Base-by-base conservation (phyloP, 208 protist species). In the Vickermania spadyakhi region DNA sequence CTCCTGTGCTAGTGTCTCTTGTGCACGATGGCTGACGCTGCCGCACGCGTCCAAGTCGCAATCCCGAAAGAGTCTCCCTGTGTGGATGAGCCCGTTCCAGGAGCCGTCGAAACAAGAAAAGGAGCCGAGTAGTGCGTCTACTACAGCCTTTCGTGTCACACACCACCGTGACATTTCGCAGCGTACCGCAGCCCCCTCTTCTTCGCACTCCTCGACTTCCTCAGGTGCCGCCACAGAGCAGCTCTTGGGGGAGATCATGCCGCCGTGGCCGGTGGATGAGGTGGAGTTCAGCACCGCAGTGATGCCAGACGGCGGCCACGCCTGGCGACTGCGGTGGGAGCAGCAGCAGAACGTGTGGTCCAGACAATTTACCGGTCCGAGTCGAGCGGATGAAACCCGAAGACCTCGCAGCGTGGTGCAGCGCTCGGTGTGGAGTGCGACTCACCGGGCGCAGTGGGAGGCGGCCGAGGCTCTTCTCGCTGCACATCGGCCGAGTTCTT, bases 281-380 rank as follows among this genome's bases (percentile, higher is more conserved):
- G 66, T 86, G 26, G 84, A 91, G 66, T 91, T 82, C 66, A 91
- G 86, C 67, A 73, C 81, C 21, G 31, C 52, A 1, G 52, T 52
- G 31, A 57, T 61, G 7, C n/a, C n/a, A n/a, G 51, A 67, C 30
- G 84, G 84, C 26, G 84, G 84, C 0, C 84, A 91, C 27, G 68
- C 70, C 56, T 36, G 53, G 14, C 84, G 84, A 13, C 54, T 56
- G 1, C 69, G 65, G 0, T 66, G 56, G 30, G 61, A 66, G 41
- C 30, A 18, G 14, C 25, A 0, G 0, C 7, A 0, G 27, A 5
- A 54, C 57, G 0, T 29, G 58, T 36, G 18, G 41, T 27, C 14
- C 64, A 2, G 51, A 56, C 26, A 18, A 49, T 49, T 11, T 18
- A 49, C 41, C 13, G 11, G 41, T 18, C 18, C 41, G 41, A 21